Evolutionary conservation across 208 protist genomes (phyloP).

Genomic region (Vickermania spadyakhi): DNA sequence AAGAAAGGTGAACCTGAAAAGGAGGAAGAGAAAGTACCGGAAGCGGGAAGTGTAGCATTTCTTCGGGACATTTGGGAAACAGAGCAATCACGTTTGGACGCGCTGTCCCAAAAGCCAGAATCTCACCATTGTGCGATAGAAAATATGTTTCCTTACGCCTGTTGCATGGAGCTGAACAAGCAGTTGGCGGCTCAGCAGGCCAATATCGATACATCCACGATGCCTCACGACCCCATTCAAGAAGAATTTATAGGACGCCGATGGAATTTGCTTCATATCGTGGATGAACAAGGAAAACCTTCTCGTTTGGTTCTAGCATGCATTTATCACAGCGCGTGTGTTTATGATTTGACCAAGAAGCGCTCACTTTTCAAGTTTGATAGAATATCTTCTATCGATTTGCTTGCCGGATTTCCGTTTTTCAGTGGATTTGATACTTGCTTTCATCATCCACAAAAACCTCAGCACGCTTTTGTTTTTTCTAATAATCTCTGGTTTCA

Average conservation of each 20-base stretch:
- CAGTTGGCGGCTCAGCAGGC: background rate
- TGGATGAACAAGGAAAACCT: constrained; percentile 10
- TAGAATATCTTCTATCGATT: constrained; percentile 4
- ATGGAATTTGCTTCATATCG: constrained; percentile 23
- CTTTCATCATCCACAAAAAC: constrained; percentile 34
- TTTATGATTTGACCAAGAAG: constrained; percentile 16
- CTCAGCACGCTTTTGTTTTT: constrained; percentile 33
- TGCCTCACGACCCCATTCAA: constrained; percentile 1
- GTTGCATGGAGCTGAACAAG: background rate
- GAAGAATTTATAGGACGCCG: constrained; percentile 12
- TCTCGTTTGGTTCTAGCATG: constrained; percentile 16
- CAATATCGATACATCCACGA: background rate
- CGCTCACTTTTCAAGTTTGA: background rate
- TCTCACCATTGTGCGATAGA: background rate
- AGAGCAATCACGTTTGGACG: background rate
- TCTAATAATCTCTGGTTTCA: constrained; percentile 21
- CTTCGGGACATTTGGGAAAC: background rate
- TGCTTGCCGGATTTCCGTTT: constrained; percentile 27
- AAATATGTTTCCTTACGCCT: background rate
- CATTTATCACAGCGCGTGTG: constrained; percentile 19
- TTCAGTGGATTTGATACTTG: constrained; percentile 29
- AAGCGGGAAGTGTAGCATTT: background rate
- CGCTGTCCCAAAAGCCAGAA: background rate
- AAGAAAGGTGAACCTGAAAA: background rate
- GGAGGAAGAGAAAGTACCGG: background rate